phyloP scores from a whole-genome alignment of 108 stramenopile genomes.

The Nannochloropsis granulata region DNA sequence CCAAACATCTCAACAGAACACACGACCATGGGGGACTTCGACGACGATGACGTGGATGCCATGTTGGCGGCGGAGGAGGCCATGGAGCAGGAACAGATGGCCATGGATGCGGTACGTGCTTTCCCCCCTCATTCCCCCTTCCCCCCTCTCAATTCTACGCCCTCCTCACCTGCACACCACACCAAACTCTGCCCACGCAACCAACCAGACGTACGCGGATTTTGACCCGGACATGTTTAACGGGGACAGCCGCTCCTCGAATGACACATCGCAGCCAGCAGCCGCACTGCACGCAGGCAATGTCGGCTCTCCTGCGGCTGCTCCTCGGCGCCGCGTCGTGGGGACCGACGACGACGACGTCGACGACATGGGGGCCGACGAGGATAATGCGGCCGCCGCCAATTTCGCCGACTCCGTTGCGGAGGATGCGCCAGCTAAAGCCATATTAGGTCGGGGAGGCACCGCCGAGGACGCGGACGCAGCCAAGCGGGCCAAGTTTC shows the following conservation, averaged over 20 bases:
- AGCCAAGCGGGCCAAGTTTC: background rate
- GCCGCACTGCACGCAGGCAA: too few species aligned
- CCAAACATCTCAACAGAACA: background rate
- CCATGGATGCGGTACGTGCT: background rate
- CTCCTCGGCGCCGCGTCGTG: background rate
- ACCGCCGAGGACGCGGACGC: background rate
- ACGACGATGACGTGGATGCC: background rate
- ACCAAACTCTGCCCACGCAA: background rate
- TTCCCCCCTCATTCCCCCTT: background rate
- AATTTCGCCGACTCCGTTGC: background rate
- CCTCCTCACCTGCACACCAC: background rate
- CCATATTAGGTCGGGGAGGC: too few species aligned
- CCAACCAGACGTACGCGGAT: background rate
- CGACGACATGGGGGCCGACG: background rate
- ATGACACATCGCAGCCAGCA: background rate
- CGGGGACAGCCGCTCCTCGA: background rate
- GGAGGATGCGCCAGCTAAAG: background rate
- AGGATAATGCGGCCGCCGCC: background rate
- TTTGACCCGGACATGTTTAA: background rate
- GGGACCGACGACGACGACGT: background rate
- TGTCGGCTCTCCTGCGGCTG: background rate
- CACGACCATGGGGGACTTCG: background rate
- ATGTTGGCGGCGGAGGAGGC: background rate
- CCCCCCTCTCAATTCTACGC: background rate
- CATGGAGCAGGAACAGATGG: background rate